A percentile compares a stretch with the other conserved stretches of the same genome.
These are phyloP conservation scores for Cryptosporidium felis DNA, from an alignment of 169 alveolate species.

Conservation along the genomic window DNA sequence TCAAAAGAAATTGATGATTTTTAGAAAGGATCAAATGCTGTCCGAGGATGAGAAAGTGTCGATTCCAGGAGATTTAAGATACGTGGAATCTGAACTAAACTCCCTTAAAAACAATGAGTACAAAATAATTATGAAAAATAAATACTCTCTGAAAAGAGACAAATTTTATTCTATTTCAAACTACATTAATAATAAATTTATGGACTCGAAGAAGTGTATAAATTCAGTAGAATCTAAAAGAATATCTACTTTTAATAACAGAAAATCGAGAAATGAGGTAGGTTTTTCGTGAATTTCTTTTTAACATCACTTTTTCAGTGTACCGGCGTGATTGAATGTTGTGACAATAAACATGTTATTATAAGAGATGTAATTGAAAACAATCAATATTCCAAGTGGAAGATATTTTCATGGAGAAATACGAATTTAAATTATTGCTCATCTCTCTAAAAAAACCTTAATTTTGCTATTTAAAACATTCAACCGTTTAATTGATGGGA, in stretches of 20 bases:
- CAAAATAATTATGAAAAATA: constrained; percentile 19
- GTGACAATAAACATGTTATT: constrained; percentile 10
- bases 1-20: constrained; percentile 3
- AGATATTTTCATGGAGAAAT: neutral
- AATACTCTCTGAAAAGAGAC: neutral
- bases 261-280: neutral
- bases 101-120: constrained; percentile 24
- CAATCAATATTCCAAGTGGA: neutral
- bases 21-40: neutral
- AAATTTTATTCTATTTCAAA: neutral
- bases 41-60: neutral
- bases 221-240: too few species aligned
- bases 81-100: neutral
- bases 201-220: neutral
- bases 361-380: neutral
- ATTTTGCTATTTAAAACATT: neutral
- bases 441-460: constrained; percentile 42
- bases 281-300: neutral
- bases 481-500: constrained; percentile 16
- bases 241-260: too few species aligned
- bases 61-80: neutral
- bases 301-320: neutral
- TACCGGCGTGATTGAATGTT: constrained; percentile 18
- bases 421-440: neutral
- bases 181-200: neutral